Evolutionary conservation across 257 asterid species (phyloP).

Genomic region (Nicotiana noctiflora): DNA sequence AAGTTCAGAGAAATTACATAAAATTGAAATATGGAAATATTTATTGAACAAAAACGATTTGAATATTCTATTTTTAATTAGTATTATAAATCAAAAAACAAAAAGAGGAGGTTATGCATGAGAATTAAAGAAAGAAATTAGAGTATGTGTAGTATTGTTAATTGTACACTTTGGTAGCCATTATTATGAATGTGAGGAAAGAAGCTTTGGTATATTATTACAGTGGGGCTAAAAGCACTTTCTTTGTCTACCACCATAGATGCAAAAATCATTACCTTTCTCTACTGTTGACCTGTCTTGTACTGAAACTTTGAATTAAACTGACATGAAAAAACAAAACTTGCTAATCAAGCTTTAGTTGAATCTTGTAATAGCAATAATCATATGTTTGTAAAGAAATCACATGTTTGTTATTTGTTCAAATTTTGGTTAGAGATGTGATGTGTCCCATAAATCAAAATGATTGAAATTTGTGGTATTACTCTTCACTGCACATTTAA

Average conservation of each 20-base stretch:
- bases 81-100: too few relatives aligned
- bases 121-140: too few relatives aligned
- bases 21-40: neutral
- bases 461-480: neutral
- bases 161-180: neutral
- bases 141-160: too few relatives aligned
- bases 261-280: neutral
- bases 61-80: too few relatives aligned
- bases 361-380: neutral
- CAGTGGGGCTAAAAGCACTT: neutral
- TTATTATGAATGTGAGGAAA: conserved; percentile 1
- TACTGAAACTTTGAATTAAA: neutral
- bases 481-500: neutral
- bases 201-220: neutral
- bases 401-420: neutral
- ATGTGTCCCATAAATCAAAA: neutral
- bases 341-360: neutral
- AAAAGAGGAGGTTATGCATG: too few relatives aligned
- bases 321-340: neutral
- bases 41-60: neutral
- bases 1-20: neutral
- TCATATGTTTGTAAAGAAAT: neutral
- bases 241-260: neutral
- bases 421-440: neutral
- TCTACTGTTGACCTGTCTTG: neutral